A percentile compares a stretch with the other conserved stretches of the same genome.
phyloP scores from a whole-genome alignment of 192 early-diverging fungal genomes.

The Mortierella claussenii region DNA sequence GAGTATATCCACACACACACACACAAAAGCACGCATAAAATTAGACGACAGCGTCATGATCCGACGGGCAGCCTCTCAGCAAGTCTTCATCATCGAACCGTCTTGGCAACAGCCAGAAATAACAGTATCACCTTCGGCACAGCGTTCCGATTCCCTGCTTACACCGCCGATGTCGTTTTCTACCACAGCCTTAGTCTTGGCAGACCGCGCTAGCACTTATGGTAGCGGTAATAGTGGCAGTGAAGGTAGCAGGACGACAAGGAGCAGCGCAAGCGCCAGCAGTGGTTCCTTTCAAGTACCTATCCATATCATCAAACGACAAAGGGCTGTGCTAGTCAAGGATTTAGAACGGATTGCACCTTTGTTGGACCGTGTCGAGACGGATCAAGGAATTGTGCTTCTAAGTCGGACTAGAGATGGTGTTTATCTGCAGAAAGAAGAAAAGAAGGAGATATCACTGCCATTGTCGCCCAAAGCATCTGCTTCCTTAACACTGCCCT shows the following conservation, averaged over 20 bases:
- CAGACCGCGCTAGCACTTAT: background rate
- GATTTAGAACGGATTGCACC: slow-evolving; percentile 22
- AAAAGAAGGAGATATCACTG: too few species aligned
- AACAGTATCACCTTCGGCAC: background rate
- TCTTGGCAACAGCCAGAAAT: background rate
- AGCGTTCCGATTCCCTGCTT: background rate
- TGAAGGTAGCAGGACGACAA: background rate
- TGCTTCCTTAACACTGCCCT: background rate
- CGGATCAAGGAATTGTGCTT: slow-evolving; percentile 15
- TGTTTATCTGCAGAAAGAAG: too few species aligned
- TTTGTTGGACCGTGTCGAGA: background rate
- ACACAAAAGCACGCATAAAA: too few species aligned
- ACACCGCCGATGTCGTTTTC: background rate
- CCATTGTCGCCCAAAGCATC: background rate
- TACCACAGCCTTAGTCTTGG: background rate
- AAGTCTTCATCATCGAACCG: slow-evolving; percentile 7
- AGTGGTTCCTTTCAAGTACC: slow-evolving; percentile 16
- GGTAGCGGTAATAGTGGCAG: background rate
- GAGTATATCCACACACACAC: too few species aligned
- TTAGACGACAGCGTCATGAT: slow-evolving; percentile 36
- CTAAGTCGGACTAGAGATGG: background rate
- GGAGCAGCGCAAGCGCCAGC: background rate
- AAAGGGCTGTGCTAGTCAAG: slow-evolving; percentile 28
- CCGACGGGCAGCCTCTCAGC: slow-evolving; percentile 35
- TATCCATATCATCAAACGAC: slow-evolving; percentile 31